Evolutionary conservation across 2,329 filamentous ascomycete genomes (phyloP).

Genomic region (Pestalotiopsis sp.): DNA sequence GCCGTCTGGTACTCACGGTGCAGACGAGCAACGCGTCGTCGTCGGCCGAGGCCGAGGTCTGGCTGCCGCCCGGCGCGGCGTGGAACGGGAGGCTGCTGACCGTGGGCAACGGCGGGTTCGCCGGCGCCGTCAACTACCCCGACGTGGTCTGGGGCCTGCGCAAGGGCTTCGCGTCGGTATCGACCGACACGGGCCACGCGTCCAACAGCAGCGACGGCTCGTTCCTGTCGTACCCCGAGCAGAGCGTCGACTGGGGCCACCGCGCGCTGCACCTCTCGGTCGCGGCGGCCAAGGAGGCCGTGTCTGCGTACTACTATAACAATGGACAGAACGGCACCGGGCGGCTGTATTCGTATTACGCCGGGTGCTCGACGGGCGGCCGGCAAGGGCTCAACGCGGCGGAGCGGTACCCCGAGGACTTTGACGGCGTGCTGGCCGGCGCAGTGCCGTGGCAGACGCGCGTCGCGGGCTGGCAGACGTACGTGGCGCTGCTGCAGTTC

Average conservation of each 20-base stretch:
- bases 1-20: constrained; percentile 1
- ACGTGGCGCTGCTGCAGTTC: constrained; percentile 23
- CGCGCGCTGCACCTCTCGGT: constrained; percentile 31
- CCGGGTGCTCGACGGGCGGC: constrained; percentile 57
- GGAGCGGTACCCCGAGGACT: constrained; percentile 41
- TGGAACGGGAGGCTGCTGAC: constrained; percentile 4
- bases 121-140: constrained; percentile 4
- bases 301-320: constrained; percentile 43
- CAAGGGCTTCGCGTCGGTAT: constrained; percentile 7
- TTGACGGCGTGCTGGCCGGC: constrained; percentile 54
- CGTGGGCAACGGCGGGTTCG: constrained; percentile 7
- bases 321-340: constrained; percentile 21
- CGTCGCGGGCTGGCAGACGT: constrained; percentile 27
- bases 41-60: constrained; percentile 6
- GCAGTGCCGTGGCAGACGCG: constrained; percentile 32
- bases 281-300: constrained; percentile 45
- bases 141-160: constrained; percentile 7
- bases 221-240: constrained; percentile 29
- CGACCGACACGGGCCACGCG: constrained; percentile 1
- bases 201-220: constrained; percentile 23
- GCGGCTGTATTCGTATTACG: constrained; percentile 46
- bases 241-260: constrained; percentile 26
- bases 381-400: constrained; percentile 54
- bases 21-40: neutral
- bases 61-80: neutral